Percentiles rank a stretch among this genome's conserved stretches.
phyloP scores from a whole-genome alignment of 768 basidiomycete species.

The Tricholoma hemisulphureum region DNA sequence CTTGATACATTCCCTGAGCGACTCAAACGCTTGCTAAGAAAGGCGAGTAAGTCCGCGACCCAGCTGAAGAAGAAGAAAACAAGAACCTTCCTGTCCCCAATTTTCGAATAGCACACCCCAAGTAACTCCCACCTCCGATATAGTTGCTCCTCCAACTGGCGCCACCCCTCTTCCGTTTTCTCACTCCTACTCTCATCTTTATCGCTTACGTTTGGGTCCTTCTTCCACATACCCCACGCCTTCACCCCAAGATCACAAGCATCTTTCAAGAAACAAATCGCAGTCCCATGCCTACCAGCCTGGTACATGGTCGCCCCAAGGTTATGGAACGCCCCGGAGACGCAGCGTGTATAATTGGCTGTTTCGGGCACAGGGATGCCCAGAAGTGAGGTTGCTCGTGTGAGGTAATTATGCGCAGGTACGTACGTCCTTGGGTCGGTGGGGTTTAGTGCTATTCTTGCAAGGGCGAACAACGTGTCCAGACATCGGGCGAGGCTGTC shows the following conservation, averaged over 20 bases:
- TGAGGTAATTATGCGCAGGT: constrained; percentile 45
- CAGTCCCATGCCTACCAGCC: constrained; percentile 55
- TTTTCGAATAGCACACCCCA: constrained; percentile 74
- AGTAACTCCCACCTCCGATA: constrained; percentile 79
- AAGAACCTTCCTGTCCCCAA: constrained; percentile 71
- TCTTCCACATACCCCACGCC: constrained; percentile 38
- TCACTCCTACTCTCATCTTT: constrained; percentile 4
- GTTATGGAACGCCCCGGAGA: constrained; percentile 72
- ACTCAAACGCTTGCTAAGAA: constrained; percentile 57
- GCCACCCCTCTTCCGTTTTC: constrained; percentile 47
- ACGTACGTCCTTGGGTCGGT: constrained; percentile 47
- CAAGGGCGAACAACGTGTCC: constrained; percentile 56
- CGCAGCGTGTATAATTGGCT: constrained; percentile 63
- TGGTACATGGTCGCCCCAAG: constrained; percentile 71
- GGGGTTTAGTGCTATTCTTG: constrained; percentile 41
- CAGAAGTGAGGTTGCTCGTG: constrained; percentile 39
- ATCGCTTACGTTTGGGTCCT: not conserved
- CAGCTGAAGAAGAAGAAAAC: constrained; percentile 3
- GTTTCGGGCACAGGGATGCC: constrained; percentile 27
- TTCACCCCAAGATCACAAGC: constrained; percentile 55
- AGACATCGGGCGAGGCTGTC: constrained; percentile 44
- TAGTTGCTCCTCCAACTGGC: constrained; percentile 60
- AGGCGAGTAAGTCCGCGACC: constrained; percentile 2
- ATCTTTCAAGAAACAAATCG: constrained; percentile 64
- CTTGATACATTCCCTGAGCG: constrained; percentile 50